Percentiles rank a stretch among this genome's conserved stretches.
Conservation (phyloP, 2,329 filamentous ascomycete genomes). For the Hymenoscyphus fructigenus region DNA sequence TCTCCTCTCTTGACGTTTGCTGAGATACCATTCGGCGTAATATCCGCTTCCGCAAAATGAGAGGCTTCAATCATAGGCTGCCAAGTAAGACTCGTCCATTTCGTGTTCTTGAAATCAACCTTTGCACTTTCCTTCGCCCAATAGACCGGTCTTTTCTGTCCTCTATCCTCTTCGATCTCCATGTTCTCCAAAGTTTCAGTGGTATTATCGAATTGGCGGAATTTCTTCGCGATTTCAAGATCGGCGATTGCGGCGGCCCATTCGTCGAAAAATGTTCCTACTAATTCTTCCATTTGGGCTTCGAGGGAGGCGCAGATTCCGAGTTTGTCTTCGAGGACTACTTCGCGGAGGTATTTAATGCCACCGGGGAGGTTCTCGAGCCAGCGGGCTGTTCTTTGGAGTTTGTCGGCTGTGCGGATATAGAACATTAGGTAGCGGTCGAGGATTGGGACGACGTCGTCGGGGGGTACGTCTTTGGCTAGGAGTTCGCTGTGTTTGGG, state of each 20-base stretch:
- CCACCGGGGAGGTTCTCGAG: constrained; percentile 81
- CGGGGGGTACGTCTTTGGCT: constrained; percentile 80
- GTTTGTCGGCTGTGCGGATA: constrained; percentile 86
- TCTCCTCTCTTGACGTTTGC: constrained; percentile 82
- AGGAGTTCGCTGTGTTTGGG: constrained; percentile 80
- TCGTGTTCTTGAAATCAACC: constrained; percentile 70
- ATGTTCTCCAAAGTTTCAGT: constrained; percentile 66
- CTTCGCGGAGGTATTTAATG: constrained; percentile 77
- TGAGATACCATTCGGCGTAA: constrained; percentile 69
- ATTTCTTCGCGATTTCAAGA: constrained; percentile 65
- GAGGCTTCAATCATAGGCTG: constrained; percentile 72
- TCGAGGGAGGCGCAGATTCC: constrained; percentile 84
- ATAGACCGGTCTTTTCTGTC: constrained; percentile 70
- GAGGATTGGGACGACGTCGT: constrained; percentile 78
- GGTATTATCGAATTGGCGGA: constrained; percentile 84
- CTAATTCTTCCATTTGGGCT: constrained; percentile 82
- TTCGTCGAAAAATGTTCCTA: constrained; percentile 84
- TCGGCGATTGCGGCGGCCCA: constrained; percentile 80
- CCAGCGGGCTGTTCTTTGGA: constrained; percentile 88
- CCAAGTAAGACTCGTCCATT: constrained; percentile 70
- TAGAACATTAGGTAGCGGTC: constrained; percentile 93
- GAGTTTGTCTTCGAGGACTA: constrained; percentile 81
- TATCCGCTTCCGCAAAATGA: constrained; percentile 65
- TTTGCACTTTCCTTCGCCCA: constrained; percentile 69
- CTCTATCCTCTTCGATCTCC: constrained; percentile 70